These are phyloP conservation scores for Exophiala oligosperma DNA, from an alignment of 2,329 filamentous ascomycete genomes.

Conservation along the genomic window DNA sequence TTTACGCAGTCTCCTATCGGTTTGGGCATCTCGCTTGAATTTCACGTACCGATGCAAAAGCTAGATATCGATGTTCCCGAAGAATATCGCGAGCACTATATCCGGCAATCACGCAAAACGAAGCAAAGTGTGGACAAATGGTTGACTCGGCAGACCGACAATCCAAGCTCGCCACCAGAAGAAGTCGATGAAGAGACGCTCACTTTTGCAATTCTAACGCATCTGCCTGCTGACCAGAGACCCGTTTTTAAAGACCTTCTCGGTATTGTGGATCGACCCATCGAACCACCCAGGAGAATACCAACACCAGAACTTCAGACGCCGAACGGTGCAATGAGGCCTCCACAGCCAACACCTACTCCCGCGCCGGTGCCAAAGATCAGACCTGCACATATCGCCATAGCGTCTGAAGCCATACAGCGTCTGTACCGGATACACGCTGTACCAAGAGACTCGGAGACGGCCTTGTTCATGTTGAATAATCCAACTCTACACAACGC, in stretches of 20 bases:
- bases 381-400: conserved; percentile 72
- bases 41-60: conserved; percentile 66
- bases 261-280: conserved; percentile 54
- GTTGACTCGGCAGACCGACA: conserved; percentile 75
- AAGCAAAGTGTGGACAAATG: conserved; percentile 88
- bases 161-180: conserved; percentile 72
- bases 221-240: conserved; percentile 72
- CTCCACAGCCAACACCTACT: conserved; percentile 48
- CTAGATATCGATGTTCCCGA: conserved; percentile 93
- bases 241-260: conserved; percentile 82
- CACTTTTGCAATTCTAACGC: conserved; percentile 89
- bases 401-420: conserved; percentile 76
- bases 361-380: conserved; percentile 68
- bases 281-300: conserved; percentile 26
- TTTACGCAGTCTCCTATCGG: conserved; percentile 60
- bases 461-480: conserved; percentile 80
- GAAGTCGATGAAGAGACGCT: conserved; percentile 94
- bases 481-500: conserved; percentile 81
- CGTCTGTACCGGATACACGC: conserved; percentile 75
- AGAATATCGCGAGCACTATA: conserved; percentile 88
- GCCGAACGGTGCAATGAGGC: conserved; percentile 9
- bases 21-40: conserved; percentile 56
- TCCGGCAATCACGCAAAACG: conserved; percentile 88
- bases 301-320: conserved; percentile 26
- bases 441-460: conserved; percentile 79